Base-by-base conservation (phyloP, 2,329 filamentous ascomycete species). In the Pseudogymnoascus sp. region DNA sequence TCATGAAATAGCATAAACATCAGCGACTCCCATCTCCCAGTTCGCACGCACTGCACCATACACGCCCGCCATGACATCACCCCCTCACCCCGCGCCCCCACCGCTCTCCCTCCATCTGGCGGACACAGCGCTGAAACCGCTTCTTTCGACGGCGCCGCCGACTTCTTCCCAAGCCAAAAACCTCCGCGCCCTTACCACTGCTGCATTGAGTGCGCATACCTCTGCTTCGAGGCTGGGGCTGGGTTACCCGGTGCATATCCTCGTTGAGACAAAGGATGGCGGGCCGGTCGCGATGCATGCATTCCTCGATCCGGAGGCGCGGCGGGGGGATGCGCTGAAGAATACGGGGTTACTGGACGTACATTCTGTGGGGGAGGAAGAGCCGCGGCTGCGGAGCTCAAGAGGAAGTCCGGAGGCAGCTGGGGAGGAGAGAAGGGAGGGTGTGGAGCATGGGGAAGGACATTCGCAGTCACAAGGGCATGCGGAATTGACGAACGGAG, bases 111-210 rank as follows among this genome's bases (percentile, higher is more conserved):
- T 84, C 65, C 82, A 85, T 76, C 79, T 87, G 64, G 79, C 82
- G 67, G 84, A 86, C 77, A 75, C 79, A 64, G 75, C 80, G 65
- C 79, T 84, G 67, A 83, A 81, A 4, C 82, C 84, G 33, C 78
- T 87, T 67, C 78, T 87, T 70, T 79, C 81, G 63, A 68, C 70
- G 26, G 66, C 71, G 10, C 75, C 73, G 74, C 61, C 72, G 19
- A 26, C 66, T 31, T 61, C 66, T 37, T 40, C 66, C 6, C 28
- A 62, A 33, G 16, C 61, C 61, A 64, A 61, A 59, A 59, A 64
- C 35, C 79, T 87, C 61, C 78, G 81, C 6, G 72, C 77, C 4
- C 78, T 87, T 43, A 78, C 84, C 33, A 77, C 78, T 53, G 78
- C 79, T 60, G 82, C 84, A 14, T 77, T 86, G 24, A 78, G 77